These are phyloP conservation scores for Gloeophyllum trabeum DNA, from an alignment of 768 basidiomycete genomes.

Conservation along the genomic window DNA sequence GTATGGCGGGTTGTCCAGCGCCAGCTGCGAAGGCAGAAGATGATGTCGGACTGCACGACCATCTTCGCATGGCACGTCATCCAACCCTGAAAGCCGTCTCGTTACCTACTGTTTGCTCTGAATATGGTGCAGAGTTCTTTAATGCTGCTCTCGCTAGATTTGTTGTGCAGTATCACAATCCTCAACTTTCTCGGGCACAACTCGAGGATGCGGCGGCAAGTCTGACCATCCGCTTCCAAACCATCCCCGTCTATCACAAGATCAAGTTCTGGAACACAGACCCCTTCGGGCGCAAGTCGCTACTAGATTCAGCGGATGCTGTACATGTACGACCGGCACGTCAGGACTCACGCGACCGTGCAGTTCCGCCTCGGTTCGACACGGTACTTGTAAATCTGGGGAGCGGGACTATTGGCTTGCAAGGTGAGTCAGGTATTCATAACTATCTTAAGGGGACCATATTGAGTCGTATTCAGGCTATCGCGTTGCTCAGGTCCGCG, in stretches of 20 bases:
- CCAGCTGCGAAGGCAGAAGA: not conserved
- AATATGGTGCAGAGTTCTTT: slow-evolving; percentile 14
- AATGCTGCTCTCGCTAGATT: slow-evolving; percentile 5
- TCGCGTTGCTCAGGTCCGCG: slow-evolving; percentile 3
- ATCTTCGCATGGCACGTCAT: slow-evolving; percentile 7
- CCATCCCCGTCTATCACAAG: slow-evolving; percentile 5
- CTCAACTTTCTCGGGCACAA: not conserved
- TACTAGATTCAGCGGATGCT: not conserved
- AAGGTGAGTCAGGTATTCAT: too few relatives aligned
- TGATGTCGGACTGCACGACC: not conserved
- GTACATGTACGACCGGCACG: not conserved
- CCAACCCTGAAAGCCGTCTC: slow-evolving; percentile 13
- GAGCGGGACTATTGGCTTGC: not conserved
- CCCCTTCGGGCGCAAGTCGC: not conserved
- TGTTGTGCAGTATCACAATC: not conserved
- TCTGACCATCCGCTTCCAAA: not conserved
- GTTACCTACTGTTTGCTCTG: slow-evolving; percentile 7
- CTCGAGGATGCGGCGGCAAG: not conserved
- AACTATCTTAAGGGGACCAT: too few relatives aligned
- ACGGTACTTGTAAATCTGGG: slow-evolving; percentile 1
- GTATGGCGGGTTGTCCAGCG: not conserved
- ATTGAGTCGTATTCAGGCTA: too few relatives aligned
- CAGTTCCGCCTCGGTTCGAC: slow-evolving; percentile 2
- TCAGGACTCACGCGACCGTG: not conserved
- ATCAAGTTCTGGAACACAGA: slow-evolving; percentile 3